These are phyloP conservation scores for Incumbomyces delicatus DNA, from an alignment of 2,329 filamentous ascomycete genomes.

Conservation along the genomic window DNA sequence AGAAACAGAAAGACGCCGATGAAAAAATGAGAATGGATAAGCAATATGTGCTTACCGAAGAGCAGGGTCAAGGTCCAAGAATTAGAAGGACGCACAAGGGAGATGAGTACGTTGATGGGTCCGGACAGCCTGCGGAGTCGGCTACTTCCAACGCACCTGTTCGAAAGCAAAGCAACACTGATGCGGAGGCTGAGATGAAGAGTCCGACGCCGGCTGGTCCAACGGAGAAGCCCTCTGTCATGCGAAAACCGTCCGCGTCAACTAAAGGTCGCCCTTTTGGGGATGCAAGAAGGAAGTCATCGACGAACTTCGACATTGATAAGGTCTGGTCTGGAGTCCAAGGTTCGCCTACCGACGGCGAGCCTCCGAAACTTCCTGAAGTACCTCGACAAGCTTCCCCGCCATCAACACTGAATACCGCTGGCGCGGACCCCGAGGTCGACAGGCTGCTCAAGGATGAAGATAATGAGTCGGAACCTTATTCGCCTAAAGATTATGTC, in stretches of 20 bases:
- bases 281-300: conserved; percentile 39
- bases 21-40: conserved; percentile 48
- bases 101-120: conserved; percentile 77
- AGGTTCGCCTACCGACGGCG: conserved; percentile 32
- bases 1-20: conserved; percentile 54
- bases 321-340: conserved; percentile 71
- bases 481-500: conserved; percentile 67
- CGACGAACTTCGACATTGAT: conserved; percentile 70
- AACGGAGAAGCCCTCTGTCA: conserved; percentile 23
- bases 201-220: conserved; percentile 17
- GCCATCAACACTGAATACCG: conserved; percentile 20
- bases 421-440: conserved; percentile 69
- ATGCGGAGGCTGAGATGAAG: conserved; percentile 27
- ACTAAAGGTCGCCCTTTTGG: conserved; percentile 21
- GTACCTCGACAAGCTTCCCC: conserved; percentile 36
- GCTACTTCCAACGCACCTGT: conserved; percentile 38
- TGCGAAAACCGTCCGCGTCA: conserved; percentile 25
- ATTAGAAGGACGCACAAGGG: conserved; percentile 90
- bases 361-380: conserved; percentile 33
- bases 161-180: conserved; percentile 23
- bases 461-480: conserved; percentile 69
- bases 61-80: conserved; percentile 59
- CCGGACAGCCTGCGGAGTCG: conserved; percentile 44
- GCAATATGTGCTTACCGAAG: conserved; percentile 67
- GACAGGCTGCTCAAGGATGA: conserved; percentile 79